A percentile compares a stretch with the other conserved stretches of the same genome.
These are phyloP conservation scores for Paramecium caudatum DNA, from an alignment of 73 alveolate genomes.

Conservation along the genomic window DNA sequence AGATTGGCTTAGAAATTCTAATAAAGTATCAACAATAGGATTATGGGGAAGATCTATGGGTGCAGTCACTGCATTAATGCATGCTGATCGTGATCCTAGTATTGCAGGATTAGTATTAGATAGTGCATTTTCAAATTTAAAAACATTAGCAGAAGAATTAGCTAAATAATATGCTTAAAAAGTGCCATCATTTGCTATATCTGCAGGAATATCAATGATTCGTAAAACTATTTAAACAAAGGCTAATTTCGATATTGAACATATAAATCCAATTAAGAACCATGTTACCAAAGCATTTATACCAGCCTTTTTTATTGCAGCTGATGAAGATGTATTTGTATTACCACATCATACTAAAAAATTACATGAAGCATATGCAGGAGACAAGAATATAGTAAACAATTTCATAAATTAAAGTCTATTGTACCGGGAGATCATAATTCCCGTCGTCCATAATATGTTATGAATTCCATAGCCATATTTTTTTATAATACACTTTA, in stretches of 20 bases:
- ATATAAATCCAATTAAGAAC: slow-evolving; percentile 90
- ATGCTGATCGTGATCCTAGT: slow-evolving; percentile 95
- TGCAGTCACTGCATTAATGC: slow-evolving; percentile 98
- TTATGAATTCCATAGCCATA: slow-evolving; percentile 82
- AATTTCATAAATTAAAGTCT: neutral
- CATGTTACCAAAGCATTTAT: slow-evolving; percentile 88
- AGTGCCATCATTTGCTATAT: slow-evolving; percentile 76
- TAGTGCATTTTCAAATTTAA: slow-evolving; percentile 93
- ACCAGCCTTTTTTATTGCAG: slow-evolving; percentile 95
- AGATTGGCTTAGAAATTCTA: slow-evolving; percentile 88
- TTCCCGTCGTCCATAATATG: slow-evolving; percentile 82
- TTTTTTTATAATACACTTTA: slow-evolving; percentile 80
- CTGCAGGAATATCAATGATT: slow-evolving; percentile 88
- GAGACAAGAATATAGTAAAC: slow-evolving; percentile 91
- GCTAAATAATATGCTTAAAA: slow-evolving; percentile 79
- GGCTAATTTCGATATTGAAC: slow-evolving; percentile 92
- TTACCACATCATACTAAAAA: slow-evolving; percentile 94
- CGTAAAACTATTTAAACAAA: slow-evolving; percentile 84
- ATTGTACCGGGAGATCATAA: slow-evolving; percentile 89
- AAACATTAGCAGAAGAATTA: slow-evolving; percentile 85
- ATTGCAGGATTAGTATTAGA: slow-evolving; percentile 98
- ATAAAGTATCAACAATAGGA: slow-evolving; percentile 94
- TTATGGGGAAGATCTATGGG: slow-evolving; percentile 98
- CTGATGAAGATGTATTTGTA: slow-evolving; percentile 95
- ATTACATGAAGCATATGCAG: slow-evolving; percentile 96